A percentile compares a stretch with the other conserved stretches of the same genome.
Conservation (phyloP, 805 yeast genomes). For the Metschnikowia baotianmanensis region DNA sequence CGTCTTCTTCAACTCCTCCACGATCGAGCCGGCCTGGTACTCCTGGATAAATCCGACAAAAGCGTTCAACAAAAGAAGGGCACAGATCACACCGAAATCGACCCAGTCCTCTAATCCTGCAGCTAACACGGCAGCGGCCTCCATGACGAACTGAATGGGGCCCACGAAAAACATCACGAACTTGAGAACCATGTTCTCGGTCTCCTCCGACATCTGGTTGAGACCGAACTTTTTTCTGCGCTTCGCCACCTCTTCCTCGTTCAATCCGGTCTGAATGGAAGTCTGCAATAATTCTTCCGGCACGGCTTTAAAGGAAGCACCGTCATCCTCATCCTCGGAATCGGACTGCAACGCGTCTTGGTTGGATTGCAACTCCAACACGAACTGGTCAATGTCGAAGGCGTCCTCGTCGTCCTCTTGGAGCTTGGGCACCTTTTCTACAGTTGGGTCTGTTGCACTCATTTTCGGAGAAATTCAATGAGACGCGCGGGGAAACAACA, state of each 20-base stretch:
- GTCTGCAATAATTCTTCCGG: conserved; percentile 86
- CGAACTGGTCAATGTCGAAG: conserved; percentile 60
- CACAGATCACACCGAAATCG: conserved; percentile 96
- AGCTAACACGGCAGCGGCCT: conserved; percentile 92
- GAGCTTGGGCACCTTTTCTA: conserved; percentile 51
- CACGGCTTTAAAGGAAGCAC: conserved; percentile 57
- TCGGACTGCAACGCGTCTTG: conserved; percentile 37
- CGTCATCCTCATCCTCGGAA: conserved; percentile 31
- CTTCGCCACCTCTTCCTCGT: conserved; percentile 70
- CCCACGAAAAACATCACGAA: conserved; percentile 87
- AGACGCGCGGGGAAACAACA: conserved; percentile 11
- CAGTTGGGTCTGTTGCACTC: conserved; percentile 51
- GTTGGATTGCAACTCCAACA: conserved; percentile 75
- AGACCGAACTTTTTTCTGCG: conserved; percentile 90
- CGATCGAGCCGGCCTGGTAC: conserved; percentile 97
- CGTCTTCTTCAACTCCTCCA: conserved; percentile 93
- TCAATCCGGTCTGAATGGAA: conserved; percentile 73
- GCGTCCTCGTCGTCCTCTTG: conserved; percentile 47
- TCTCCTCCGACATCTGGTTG: conserved; percentile 88
- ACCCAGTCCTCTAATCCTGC: conserved; percentile 98
- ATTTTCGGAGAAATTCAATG: conserved; percentile 14
- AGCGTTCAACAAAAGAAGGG: conserved; percentile 81
- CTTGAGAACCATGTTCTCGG: conserved; percentile 75
- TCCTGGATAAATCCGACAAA: conserved; percentile 95
- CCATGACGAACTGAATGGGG: conserved; percentile 97